Base-by-base conservation (phyloP, 805 yeast species). In the Komagataella pastoris region DNA sequence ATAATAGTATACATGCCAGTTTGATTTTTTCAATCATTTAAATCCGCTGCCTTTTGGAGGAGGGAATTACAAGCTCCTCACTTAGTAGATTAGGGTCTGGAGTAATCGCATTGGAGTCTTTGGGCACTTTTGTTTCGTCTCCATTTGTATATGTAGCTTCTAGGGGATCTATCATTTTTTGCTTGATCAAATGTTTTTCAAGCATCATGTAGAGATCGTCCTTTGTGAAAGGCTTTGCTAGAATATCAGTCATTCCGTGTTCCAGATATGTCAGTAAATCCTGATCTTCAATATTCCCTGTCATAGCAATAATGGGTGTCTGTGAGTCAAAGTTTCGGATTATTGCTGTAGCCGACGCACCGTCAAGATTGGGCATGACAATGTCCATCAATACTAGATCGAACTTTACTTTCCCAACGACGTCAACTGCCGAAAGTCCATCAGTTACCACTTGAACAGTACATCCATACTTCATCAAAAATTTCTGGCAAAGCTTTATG, bases 291-390 rank as follows among this genome's bases (percentile, higher is more conserved):
- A 88, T 85, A 62, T 88, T 88, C 46, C 96, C 95, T 1, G 96
- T 88, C 96, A 88, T 88, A 30, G 96, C 95, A 57, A 93, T 84
- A 55, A 93, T 87, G 10, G 98, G 98, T 0, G 97, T 88, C 51
- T 76, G 77, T 18, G 80, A 79, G 64, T 89, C 95, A 62, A 88
- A 87, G 17, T 84, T 80, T 58, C 98, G 75, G 49, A 93, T 88
- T 47, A 91, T 80, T 46, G 91, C 84, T 1, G 97, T 85, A 1
- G 97, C 97, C 2, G 95, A 83, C 18, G 90, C 89, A 60, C 97
- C 88, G 69, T 88, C 88, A 58, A 86, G 66, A 62, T 84, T 85
- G 10, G 95, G 95, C 93, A 86, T 86, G 19, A 86, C 91, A 50
- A 86, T 86, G 67, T 86, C 95, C 95, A 86, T 86, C 47, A 86